Conservation (phyloP, 768 basidiomycete species). For the Hericium rajendrae region DNA sequence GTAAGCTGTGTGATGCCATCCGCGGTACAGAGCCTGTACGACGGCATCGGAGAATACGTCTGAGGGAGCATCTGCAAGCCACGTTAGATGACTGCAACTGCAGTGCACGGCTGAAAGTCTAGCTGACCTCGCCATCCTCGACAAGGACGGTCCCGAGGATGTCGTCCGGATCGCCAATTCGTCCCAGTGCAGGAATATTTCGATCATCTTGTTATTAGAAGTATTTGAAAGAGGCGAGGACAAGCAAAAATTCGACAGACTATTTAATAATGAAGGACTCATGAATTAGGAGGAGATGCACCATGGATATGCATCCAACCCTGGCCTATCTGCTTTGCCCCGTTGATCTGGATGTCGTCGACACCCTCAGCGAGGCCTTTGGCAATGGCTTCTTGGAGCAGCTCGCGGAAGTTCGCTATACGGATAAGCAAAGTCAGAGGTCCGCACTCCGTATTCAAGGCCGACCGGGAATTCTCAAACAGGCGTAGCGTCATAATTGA, state of each 20-base stretch:
- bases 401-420: conserved; percentile 46
- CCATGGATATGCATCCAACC: conserved; percentile 85
- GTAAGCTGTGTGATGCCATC: conserved; percentile 66
- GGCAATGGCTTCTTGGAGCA: conserved; percentile 52
- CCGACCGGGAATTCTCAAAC: no score
- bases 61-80: conserved; percentile 46
- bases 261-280: neutral
- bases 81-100: neutral
- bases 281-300: conserved; percentile 14
- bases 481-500: neutral
- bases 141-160: conserved; percentile 73
- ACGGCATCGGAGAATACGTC: conserved; percentile 78
- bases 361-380: conserved; percentile 41
- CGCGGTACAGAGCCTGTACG: conserved; percentile 70
- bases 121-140: conserved; percentile 49
- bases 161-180: conserved; percentile 79
- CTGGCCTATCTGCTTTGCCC: conserved; percentile 50
- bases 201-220: conserved; percentile 36
- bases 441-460: no score
- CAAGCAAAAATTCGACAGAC: no score
- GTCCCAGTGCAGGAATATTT: conserved; percentile 63
- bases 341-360: conserved; percentile 58
- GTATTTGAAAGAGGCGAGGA: no score
- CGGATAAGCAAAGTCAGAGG: neutral
- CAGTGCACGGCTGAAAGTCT: neutral